Evolutionary conservation across 2,329 filamentous ascomycete genomes (phyloP).

Genomic region (Xylariales sp.): DNA sequence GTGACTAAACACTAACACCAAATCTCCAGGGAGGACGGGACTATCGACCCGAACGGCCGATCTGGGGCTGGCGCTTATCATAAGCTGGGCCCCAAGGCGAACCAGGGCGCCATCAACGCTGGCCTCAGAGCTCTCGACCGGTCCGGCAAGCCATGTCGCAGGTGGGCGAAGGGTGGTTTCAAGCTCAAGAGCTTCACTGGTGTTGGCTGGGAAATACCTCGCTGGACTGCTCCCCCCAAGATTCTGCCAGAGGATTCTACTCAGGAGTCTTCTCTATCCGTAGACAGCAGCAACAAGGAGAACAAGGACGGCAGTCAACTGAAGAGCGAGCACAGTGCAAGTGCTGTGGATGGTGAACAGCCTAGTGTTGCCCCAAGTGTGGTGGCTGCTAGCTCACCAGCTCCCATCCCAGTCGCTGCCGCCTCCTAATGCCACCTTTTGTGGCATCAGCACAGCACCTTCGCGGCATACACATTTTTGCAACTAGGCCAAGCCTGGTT

Average conservation of each 20-base stretch:
- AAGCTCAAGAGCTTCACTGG: slow-evolving; percentile 91
- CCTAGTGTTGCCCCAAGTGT: slow-evolving; percentile 44
- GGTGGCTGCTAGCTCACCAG: slow-evolving; percentile 44
- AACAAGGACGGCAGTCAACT: slow-evolving; percentile 52
- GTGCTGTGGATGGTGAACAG: slow-evolving; percentile 46
- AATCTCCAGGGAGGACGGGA: slow-evolving; percentile 55
- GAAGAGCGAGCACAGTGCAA: slow-evolving; percentile 40
- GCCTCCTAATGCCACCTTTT: slow-evolving; percentile 25
- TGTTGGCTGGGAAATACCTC: slow-evolving; percentile 72
- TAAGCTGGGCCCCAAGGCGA: slow-evolving; percentile 93
- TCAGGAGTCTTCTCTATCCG: slow-evolving; percentile 42
- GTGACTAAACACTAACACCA: slow-evolving; percentile 22
- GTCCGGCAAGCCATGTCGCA: slow-evolving; percentile 85
- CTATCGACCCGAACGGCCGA: slow-evolving; percentile 52
- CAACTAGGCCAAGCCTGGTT: too few species aligned
- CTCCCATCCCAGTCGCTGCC: slow-evolving; percentile 41
- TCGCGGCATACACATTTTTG: too few species aligned
- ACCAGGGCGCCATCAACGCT: slow-evolving; percentile 95
- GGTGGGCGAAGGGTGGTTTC: slow-evolving; percentile 82
- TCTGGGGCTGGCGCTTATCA: slow-evolving; percentile 52
- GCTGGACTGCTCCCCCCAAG: slow-evolving; percentile 75
- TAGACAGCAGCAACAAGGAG: slow-evolving; percentile 59
- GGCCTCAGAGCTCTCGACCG: slow-evolving; percentile 91
- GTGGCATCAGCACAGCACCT: slow-evolving; percentile 1
- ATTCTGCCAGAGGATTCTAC: slow-evolving; percentile 39